phyloP scores from a whole-genome alignment of 257 asterid species.

The Ballota nigra region DNA sequence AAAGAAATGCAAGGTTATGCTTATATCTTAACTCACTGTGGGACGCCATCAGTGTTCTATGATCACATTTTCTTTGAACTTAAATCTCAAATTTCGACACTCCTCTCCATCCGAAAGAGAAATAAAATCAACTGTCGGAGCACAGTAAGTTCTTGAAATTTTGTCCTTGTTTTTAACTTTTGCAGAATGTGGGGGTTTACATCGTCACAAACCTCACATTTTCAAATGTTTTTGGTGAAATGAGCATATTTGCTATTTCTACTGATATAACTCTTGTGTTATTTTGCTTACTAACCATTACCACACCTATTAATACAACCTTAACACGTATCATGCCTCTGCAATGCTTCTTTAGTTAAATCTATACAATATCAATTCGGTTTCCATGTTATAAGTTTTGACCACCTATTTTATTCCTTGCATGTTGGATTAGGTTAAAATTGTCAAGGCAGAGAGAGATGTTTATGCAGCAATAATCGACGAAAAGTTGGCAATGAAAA shows the following conservation, averaged over 20 bases:
- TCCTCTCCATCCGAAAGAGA: conserved; percentile 66
- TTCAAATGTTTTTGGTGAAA: conserved; percentile 1
- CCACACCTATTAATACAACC: neutral
- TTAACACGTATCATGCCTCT: neutral
- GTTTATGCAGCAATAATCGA: conserved; percentile 86
- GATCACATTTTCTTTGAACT: conserved; percentile 78
- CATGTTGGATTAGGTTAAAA: conserved; percentile 46
- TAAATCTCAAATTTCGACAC: conserved; percentile 50
- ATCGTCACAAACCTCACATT: conserved; percentile 9
- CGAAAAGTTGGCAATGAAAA: conserved; percentile 78
- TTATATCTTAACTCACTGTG: conserved; percentile 86
- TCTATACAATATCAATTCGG: neutral
- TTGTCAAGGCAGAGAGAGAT: conserved; percentile 81
- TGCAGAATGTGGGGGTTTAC: neutral
- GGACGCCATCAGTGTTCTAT: conserved; percentile 88
- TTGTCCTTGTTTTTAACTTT: neutral
- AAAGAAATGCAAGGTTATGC: conserved; percentile 99
- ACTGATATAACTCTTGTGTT: neutral
- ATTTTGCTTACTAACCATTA: neutral
- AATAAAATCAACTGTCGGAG: conserved; percentile 88
- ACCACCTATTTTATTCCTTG: neutral
- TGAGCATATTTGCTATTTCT: neutral
- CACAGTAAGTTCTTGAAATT: conserved; percentile 49
- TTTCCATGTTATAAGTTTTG: neutral
- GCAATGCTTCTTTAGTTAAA: neutral